A percentile compares a stretch with the other conserved stretches of the same genome.
These are phyloP conservation scores for Leccinellum luteum DNA, from an alignment of 768 basidiomycete genomes.

Conservation along the genomic window DNA sequence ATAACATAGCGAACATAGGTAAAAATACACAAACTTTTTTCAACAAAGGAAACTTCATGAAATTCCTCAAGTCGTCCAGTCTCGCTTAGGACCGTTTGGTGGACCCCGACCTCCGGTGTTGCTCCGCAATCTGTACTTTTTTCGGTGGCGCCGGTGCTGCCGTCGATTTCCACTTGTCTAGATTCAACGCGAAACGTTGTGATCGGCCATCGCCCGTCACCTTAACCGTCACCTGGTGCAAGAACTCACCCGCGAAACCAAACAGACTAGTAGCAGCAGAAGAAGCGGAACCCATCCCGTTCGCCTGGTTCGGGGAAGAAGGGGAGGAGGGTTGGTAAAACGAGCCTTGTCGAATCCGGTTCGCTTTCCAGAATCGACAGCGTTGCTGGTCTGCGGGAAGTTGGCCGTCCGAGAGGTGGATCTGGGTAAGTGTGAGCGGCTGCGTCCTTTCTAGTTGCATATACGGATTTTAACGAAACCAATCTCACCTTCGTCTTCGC, in stretches of 20 bases:
- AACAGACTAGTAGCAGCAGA: conserved; percentile 7
- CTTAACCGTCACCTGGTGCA: neutral
- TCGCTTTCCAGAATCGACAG: conserved; percentile 31
- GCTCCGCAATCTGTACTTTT: conserved; percentile 19
- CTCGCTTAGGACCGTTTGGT: conserved; percentile 1
- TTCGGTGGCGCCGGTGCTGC: conserved; percentile 12
- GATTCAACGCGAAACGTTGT: neutral
- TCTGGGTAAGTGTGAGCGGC: conserved; percentile 10
- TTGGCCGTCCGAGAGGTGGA: conserved; percentile 26
- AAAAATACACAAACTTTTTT: neutral
- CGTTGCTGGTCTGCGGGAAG: conserved; percentile 23
- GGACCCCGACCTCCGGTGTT: conserved; percentile 2
- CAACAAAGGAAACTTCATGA: neutral
- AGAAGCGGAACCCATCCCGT: conserved; percentile 8
- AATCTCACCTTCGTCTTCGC: conserved; percentile 30
- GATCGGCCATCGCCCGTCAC: neutral
- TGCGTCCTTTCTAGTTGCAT: neutral
- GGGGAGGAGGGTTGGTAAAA: conserved; percentile 24
- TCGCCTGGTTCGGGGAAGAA: conserved; percentile 9
- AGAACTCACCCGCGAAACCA: conserved; percentile 21
- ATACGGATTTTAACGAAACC: neutral
- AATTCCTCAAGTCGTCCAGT: neutral
- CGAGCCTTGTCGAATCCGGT: conserved; percentile 26
- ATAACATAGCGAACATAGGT: neutral
- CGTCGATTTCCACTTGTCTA: conserved; percentile 27